Evolutionary conservation across 129 eudicot genomes (phyloP).

Genomic region (Ambrosia artemisiifolia): DNA sequence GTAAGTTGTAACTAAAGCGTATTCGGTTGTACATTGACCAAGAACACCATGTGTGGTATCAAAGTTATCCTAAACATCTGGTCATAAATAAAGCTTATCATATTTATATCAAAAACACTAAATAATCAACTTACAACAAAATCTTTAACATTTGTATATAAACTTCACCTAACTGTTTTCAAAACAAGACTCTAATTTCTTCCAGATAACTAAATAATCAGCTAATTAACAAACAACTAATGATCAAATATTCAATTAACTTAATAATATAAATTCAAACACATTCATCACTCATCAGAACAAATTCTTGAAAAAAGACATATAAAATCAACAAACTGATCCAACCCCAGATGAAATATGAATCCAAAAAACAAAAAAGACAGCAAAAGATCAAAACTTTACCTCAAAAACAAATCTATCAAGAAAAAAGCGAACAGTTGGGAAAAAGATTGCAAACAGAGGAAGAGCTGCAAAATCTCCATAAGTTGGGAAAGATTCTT

Average conservation of each 20-base stretch:
- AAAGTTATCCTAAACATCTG: no score
- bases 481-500: slow-evolving; percentile 70
- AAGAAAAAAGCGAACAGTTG: slow-evolving; percentile 67
- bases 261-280: background rate
- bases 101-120: background rate
- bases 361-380: background rate
- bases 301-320: background rate
- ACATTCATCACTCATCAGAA: background rate
- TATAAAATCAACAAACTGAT: background rate
- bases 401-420: slow-evolving; percentile 88
- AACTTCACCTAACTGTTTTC: background rate
- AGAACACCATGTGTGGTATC: no score
- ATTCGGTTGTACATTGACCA: no score
- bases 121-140: slow-evolving; percentile 1
- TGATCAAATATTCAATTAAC: background rate
- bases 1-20: no score
- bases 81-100: background rate
- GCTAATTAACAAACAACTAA: background rate
- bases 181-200: background rate
- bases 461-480: slow-evolving; percentile 71
- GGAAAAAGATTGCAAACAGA: slow-evolving; percentile 69
- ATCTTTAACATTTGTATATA: background rate
- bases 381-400: background rate
- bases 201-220: background rate
- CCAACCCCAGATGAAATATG: background rate